Evolutionary conservation across 257 asterid species (phyloP).

Genomic region (Osmanthus fragrans): DNA sequence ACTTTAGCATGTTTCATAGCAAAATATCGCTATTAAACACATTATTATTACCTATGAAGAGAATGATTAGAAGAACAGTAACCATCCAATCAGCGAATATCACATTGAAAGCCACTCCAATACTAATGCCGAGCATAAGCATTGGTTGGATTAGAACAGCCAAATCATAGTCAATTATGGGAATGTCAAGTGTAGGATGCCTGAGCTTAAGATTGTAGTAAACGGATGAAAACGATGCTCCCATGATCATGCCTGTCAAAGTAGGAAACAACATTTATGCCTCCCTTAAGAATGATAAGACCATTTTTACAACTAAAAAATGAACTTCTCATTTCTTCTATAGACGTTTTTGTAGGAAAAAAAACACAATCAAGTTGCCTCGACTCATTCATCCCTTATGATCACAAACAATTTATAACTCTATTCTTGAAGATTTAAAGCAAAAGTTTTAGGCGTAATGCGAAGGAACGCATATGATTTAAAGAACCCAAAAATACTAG

Average conservation of each 20-base stretch:
- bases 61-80: slow-evolving; percentile 85
- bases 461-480: no score
- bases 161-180: slow-evolving; percentile 89
- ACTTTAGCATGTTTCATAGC: not conserved
- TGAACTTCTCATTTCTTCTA: not conserved
- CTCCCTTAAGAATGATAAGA: not conserved
- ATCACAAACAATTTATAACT: not conserved
- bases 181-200: slow-evolving; percentile 92
- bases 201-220: slow-evolving; percentile 85
- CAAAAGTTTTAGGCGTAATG: not conserved
- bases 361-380: not conserved
- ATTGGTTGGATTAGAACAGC: slow-evolving; percentile 97
- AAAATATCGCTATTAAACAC: slow-evolving; percentile 14
- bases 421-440: not conserved
- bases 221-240: slow-evolving; percentile 85
- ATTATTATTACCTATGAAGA: slow-evolving; percentile 62
- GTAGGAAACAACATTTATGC: slow-evolving; percentile 18
- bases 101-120: slow-evolving; percentile 96
- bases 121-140: slow-evolving; percentile 96
- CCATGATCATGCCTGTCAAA: slow-evolving; percentile 96
- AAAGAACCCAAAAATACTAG: not conserved
- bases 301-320: not conserved
- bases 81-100: slow-evolving; percentile 98
- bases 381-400: not conserved
- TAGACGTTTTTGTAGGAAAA: not conserved